Percentiles rank a stretch among this genome's conserved stretches.
Conservation (phyloP, 805 yeast genomes). For the Candida loeiensis region DNA sequence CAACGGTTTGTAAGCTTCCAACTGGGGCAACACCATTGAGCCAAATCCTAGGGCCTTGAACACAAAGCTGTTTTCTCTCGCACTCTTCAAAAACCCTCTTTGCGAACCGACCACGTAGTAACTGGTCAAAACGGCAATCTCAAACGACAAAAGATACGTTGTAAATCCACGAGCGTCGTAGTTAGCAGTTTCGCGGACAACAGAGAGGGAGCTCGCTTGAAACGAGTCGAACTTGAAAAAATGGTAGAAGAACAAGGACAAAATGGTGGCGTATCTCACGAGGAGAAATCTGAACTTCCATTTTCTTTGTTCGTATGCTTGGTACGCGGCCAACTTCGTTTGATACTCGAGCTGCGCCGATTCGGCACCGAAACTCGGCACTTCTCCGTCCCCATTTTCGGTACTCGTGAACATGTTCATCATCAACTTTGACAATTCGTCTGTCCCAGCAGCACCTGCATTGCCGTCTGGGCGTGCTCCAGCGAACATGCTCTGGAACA, state of each 20-base stretch:
- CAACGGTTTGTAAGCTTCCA: conserved; percentile 25
- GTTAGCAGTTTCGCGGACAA: conserved; percentile 20
- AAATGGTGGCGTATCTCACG: conserved; percentile 24
- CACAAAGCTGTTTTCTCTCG: conserved; percentile 25
- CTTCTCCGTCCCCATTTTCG: conserved; percentile 8
- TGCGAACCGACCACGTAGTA: conserved; percentile 29
- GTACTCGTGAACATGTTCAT: conserved; percentile 18
- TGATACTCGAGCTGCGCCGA: conserved; percentile 20
- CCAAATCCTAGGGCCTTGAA: conserved; percentile 30
- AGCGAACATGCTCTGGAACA: conserved; percentile 31
- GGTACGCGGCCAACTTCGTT: conserved; percentile 26
- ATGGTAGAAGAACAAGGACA: conserved; percentile 36
- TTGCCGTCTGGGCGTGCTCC: conserved; percentile 11
- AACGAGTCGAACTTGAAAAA: conserved; percentile 20
- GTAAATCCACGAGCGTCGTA: conserved; percentile 19
- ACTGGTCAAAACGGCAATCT: conserved; percentile 30
- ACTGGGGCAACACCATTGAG: conserved; percentile 33
- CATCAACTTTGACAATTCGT: conserved; percentile 29
- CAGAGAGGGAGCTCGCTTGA: conserved; percentile 23
- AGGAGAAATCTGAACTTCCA: conserved; percentile 33
- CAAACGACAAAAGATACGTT: conserved; percentile 28
- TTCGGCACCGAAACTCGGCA: not conserved
- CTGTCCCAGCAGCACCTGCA: conserved; percentile 9
- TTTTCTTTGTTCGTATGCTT: conserved; percentile 28
- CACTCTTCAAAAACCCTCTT: conserved; percentile 20